Conservation (phyloP, 345 rosid genomes). For the Carallia pectinifolia region DNA sequence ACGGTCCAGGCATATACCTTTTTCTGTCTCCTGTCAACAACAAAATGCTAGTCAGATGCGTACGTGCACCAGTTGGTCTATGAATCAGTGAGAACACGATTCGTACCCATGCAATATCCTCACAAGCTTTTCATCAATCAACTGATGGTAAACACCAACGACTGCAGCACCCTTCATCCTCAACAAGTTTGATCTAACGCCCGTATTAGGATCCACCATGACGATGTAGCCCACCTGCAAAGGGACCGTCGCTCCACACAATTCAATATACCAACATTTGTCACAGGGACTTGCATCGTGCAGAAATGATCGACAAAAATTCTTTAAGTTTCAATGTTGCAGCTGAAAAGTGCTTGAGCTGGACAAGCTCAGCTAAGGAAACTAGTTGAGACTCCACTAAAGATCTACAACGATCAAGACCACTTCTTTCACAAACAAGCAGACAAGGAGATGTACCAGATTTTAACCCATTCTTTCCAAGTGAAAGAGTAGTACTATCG, state of each 20-base stretch:
- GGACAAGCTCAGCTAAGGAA: not conserved
- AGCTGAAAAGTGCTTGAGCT: not conserved
- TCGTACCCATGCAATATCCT: conserved; percentile 61
- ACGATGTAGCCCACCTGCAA: conserved; percentile 89
- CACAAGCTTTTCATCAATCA: conserved; percentile 60
- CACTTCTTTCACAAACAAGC: not conserved
- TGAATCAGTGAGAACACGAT: not conserved
- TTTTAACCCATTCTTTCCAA: no score
- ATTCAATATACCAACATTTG: not conserved
- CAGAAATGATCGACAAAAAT: not conserved
- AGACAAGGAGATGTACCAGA: no score
- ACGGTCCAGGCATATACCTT: conserved; percentile 89
- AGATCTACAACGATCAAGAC: not conserved
- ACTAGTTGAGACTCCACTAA: not conserved
- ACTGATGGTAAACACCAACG: conserved; percentile 75
- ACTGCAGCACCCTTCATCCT: conserved; percentile 77
- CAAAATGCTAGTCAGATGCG: not conserved
- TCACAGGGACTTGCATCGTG: not conserved
- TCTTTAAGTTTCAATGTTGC: not conserved
- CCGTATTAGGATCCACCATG: conserved; percentile 67
- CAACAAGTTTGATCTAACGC: conserved; percentile 51
- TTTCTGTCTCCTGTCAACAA: conserved; percentile 58
- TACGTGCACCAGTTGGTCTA: not conserved
- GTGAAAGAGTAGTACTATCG: no score
- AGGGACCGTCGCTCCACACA: conserved; percentile 6